Evolutionary conservation across 169 alveolate genomes (phyloP), one percentile per base, ranked within the genome.

Genomic region (Cryptosporidium felis): DNA sequence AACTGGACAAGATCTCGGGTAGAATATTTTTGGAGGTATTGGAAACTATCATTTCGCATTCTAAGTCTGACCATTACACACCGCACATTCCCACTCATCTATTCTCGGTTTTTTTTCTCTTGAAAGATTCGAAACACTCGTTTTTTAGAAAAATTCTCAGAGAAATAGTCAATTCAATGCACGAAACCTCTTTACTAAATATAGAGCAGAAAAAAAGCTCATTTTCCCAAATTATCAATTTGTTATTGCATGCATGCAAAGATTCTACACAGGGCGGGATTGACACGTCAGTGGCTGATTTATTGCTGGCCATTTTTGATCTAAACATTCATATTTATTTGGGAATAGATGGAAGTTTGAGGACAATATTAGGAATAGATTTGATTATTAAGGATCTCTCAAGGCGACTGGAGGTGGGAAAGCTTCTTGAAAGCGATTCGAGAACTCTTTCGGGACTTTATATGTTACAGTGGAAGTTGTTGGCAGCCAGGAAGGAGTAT

Each of bases 231-330:
- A 65, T 63, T 2, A 40, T 63, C 23, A 21, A 42, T n/a, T 41
- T 63, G n/a, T 10, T 63, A 9, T 5, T 63, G n/a, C 21, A 63
- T 63, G 36, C 80, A 63, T 45, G 58, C 47, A 63, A 63, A 21
- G 30, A 40, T 26, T 30, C 63, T 16, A 28, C 44, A 56, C 32
- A 9, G 1, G 63, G 63, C 63, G 63, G 63, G 63, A 16, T 18
- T 51, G 23, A 10, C 9, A 10, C 10, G 49, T 63, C 80, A 23
- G 34, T 26, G 32, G 3, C 49, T 38, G 81, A 65, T 26, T 45
- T 65, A 30, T 28, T 65, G 34, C 16, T 65, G 30, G 46, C 12
- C 5, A 47, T 65, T 32, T 45, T 65, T 45, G 18, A 65, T 12
- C 49, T 65, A 28, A 32, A 65, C n/a, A 32, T 65, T 28, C n/a